Evolutionary conservation across 441 rosid species (phyloP), one percentile per base, ranked within the genome.

Genomic region (Erodium chrysanthum): DNA sequence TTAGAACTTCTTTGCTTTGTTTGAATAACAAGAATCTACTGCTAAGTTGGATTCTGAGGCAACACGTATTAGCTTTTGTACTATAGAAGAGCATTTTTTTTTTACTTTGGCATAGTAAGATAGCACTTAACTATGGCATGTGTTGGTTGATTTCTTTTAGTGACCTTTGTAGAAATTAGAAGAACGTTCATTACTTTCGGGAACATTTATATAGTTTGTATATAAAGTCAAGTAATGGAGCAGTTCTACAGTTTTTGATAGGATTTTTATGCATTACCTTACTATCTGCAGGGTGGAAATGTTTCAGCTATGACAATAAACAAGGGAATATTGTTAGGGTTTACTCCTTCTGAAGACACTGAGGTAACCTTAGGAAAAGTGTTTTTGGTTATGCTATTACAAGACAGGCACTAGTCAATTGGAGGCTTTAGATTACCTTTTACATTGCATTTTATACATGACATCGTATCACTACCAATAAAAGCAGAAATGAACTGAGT

Each of bases 261-360:
- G 40, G 12, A 0, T 21, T 44, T 52, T 66, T 22, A 3, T 2
- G 2, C 14, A 35, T 60, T 50, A 74, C 48, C 70, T 77, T 64
- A 69, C 61, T 75, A 12, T 73, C 73, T 71, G 63, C 79, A 93
- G 96, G 97, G 98, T 44, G 98, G 98, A 76, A 76, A 72, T 70
- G 96, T 91, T 73, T 84, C 97, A 14, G 92, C 98, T 64, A 89
- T 93, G 98, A 87, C 98, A 25, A 88, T 91, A 68, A 81, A 89
- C 66, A 83, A 78, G 78, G 98, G 98, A 68, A 79, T 93, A 63
- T 85, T 93, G 75, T 87, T 91, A 64, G 98, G 92, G 0, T 93
- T 91, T 76, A 78, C 91, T 77, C 90, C 95, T 71, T 89, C 98
- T 0, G 87, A 80, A 20, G 73, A 78, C 78, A 10, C 75, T 66